Conservation (phyloP, 148 eudicot species). For the Fallopia convolvulus region DNA sequence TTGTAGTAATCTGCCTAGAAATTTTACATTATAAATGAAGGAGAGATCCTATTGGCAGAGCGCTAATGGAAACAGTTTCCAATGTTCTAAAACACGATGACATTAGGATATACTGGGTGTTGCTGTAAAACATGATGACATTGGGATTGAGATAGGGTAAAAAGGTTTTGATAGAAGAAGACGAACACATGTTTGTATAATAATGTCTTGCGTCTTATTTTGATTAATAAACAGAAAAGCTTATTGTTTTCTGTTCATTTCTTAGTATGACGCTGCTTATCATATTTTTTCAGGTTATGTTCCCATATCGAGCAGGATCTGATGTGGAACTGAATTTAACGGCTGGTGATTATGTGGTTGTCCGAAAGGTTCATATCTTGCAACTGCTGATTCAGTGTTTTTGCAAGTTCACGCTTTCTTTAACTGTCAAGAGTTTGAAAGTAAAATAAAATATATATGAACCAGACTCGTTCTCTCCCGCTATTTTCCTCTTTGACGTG, state of each 20-base stretch:
- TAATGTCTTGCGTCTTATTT: neutral
- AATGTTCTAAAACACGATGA: neutral
- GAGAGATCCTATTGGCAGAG: neutral
- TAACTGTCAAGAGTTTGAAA: neutral
- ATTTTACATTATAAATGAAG: neutral
- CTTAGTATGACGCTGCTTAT: neutral
- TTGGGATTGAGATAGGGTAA: neutral
- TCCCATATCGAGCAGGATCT: constrained; percentile 75
- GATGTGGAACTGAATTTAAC: constrained; percentile 75
- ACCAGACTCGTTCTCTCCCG: neutral
- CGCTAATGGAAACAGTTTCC: neutral
- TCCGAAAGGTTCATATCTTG: constrained; percentile 55
- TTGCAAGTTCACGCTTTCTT: neutral
- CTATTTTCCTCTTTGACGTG: neutral
- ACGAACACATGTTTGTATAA: neutral
- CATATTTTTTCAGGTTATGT: constrained; percentile 41
- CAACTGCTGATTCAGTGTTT: neutral
- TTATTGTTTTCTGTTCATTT: neutral
- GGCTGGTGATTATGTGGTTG: constrained; percentile 73
- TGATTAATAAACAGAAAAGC: neutral
- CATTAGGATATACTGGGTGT: neutral
- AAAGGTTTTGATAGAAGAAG: neutral
- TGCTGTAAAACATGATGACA: neutral
- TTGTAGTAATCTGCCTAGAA: neutral
- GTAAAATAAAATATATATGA: neutral